Percentiles rank a stretch among this genome's conserved stretches.
Conservation (phyloP, 2,329 filamentous ascomycete genomes). For the Colletotrichum shisoi region DNA sequence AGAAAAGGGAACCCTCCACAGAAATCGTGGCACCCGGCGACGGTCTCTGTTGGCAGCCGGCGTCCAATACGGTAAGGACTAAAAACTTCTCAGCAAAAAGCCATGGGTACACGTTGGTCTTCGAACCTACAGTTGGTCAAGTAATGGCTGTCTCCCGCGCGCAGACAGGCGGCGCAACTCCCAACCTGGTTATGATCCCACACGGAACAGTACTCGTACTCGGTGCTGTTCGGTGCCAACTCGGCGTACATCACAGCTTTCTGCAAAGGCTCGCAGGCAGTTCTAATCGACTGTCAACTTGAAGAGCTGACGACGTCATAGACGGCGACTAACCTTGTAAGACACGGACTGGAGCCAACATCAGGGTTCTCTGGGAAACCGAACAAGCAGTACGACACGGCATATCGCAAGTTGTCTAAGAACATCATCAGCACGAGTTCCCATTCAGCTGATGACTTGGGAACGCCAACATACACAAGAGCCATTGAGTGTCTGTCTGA, state of each 20-base stretch:
- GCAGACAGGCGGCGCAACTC: constrained; percentile 61
- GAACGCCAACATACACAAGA: constrained; percentile 59
- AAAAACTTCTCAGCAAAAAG: constrained; percentile 29
- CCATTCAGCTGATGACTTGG: not conserved
- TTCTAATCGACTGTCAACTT: constrained; percentile 48
- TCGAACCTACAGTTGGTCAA: constrained; percentile 62
- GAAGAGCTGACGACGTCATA: not conserved
- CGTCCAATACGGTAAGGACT: constrained; percentile 62
- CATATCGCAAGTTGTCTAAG: constrained; percentile 66
- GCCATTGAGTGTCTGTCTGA: constrained; percentile 61
- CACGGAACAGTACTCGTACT: constrained; percentile 63
- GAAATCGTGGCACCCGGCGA: constrained; percentile 57
- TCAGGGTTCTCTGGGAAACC: constrained; percentile 56
- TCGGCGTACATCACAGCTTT: constrained; percentile 59
- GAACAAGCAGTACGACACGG: constrained; percentile 64
- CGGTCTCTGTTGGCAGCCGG: constrained; percentile 64
- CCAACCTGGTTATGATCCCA: constrained; percentile 54
- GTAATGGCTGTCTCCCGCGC: constrained; percentile 49
- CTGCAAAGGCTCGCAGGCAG: constrained; percentile 60
- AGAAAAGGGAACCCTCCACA: constrained; percentile 63
- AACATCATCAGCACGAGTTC: constrained; percentile 20
- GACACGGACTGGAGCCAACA: constrained; percentile 56
- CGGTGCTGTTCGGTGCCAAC: constrained; percentile 54
- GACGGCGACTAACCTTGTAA: constrained; percentile 57
- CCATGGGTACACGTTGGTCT: not conserved